Conservation (phyloP, 1,284 basidiomycete species). For the Ustilago sp. region DNA sequence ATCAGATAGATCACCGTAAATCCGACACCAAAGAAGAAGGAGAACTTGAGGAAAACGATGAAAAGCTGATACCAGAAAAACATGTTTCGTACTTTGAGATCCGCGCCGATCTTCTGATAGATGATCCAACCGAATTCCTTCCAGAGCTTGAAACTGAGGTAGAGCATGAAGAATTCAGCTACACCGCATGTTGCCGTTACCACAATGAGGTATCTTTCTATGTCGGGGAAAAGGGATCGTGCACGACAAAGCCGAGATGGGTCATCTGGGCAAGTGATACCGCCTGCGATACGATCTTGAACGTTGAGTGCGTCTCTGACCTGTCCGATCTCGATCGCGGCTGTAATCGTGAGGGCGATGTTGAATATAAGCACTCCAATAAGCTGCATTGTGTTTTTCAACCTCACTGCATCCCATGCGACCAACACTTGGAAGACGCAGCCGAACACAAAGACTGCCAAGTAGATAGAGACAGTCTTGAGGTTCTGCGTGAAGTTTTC, state of each 20-base stretch:
- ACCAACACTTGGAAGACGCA: constrained; percentile 57
- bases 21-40: constrained; percentile 61
- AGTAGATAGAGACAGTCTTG: constrained; percentile 62
- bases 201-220: constrained; percentile 54
- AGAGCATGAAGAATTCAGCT: constrained; percentile 48
- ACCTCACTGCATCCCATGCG: constrained; percentile 57
- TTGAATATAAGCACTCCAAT: constrained; percentile 63
- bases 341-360: constrained; percentile 56
- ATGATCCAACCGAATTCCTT: constrained; percentile 63
- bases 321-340: constrained; percentile 58
- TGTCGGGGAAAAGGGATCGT: constrained; percentile 39
- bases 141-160: constrained; percentile 53
- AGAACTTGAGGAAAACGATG: constrained; percentile 62
- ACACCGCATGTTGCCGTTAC: constrained; percentile 54
- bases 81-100: constrained; percentile 50
- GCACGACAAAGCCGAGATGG: constrained; percentile 33
- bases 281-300: constrained; percentile 38
- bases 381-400: constrained; percentile 64
- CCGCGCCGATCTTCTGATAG: constrained; percentile 63
- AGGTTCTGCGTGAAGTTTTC: constrained; percentile 56
- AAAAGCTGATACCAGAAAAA: constrained; percentile 64
- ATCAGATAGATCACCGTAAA: constrained; percentile 62
- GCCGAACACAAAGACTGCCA: constrained; percentile 60
- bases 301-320: constrained; percentile 51
- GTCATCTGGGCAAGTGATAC: constrained; percentile 41